These are phyloP conservation scores for Solanum piurae DNA, from an alignment of 257 asterid species.

Conservation along the genomic window DNA sequence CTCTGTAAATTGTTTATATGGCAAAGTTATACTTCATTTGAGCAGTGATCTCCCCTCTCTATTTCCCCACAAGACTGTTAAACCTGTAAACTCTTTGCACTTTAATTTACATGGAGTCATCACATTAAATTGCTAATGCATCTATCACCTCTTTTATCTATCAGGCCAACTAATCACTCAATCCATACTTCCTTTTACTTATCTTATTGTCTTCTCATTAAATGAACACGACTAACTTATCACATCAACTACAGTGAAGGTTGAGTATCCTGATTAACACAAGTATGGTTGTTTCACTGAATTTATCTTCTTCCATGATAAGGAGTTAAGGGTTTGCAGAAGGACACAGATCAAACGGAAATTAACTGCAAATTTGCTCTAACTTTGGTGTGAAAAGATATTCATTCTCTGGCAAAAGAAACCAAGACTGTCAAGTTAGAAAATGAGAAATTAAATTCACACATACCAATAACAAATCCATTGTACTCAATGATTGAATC, in stretches of 20 bases:
- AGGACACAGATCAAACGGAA: background rate
- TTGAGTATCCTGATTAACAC: background rate
- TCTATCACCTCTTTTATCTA: background rate
- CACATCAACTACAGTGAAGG: background rate
- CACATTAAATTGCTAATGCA: background rate
- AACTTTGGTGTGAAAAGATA: background rate
- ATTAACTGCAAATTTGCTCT: background rate
- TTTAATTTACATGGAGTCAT: background rate
- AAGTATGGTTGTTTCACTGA: background rate
- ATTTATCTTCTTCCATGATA: background rate
- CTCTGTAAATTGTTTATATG: background rate
- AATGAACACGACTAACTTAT: background rate
- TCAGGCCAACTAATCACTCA: background rate
- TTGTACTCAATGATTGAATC: conserved; percentile 79
- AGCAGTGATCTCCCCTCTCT: background rate
- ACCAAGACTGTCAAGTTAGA: background rate
- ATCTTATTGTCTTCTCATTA: background rate
- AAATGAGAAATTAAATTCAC: background rate
- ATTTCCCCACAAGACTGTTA: background rate
- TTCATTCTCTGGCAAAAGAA: background rate
- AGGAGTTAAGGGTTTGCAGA: background rate
- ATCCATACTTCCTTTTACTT: background rate
- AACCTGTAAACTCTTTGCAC: background rate
- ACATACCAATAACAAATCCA: conserved; percentile 73
- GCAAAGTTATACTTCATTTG: background rate